Conservation (phyloP, 768 basidiomycete genomes). For the Termitomyces eurrhizus region DNA sequence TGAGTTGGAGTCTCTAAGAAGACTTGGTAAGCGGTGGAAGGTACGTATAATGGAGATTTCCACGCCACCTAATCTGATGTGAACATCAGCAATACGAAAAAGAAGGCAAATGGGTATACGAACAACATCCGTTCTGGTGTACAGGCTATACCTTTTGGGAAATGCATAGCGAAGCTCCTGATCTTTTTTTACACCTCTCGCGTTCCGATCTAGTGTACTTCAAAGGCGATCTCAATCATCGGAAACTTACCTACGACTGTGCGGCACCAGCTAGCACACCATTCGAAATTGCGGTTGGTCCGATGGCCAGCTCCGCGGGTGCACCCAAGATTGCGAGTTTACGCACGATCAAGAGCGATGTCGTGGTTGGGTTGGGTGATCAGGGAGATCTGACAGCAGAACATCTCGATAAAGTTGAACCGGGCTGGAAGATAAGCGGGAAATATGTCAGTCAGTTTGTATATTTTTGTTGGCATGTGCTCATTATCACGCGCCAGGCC, state of each 20-base stretch:
- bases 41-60: slow-evolving; percentile 27
- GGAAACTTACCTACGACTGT: slow-evolving; percentile 86
- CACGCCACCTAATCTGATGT: not conserved
- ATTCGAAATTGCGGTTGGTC: slow-evolving; percentile 88
- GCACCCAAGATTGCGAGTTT: slow-evolving; percentile 85
- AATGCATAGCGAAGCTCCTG: slow-evolving; percentile 76
- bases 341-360: slow-evolving; percentile 93
- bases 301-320: slow-evolving; percentile 85
- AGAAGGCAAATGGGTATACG: slow-evolving; percentile 92
- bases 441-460: slow-evolving; percentile 72
- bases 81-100: slow-evolving; percentile 75
- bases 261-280: slow-evolving; percentile 83
- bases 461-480: not conserved
- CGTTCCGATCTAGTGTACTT: slow-evolving; percentile 89
- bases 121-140: slow-evolving; percentile 93
- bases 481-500: slow-evolving; percentile 44
- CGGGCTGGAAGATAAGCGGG: slow-evolving; percentile 96
- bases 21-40: slow-evolving; percentile 89
- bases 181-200: slow-evolving; percentile 89
- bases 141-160: slow-evolving; percentile 97
- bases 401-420: slow-evolving; percentile 77
- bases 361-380: slow-evolving; percentile 80
- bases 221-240: slow-evolving; percentile 94
- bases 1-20: slow-evolving; percentile 76
- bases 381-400: slow-evolving; percentile 70